Evolutionary conservation across 1,139 yeast species (phyloP).

Genomic region (Protomyces macrosporus): DNA sequence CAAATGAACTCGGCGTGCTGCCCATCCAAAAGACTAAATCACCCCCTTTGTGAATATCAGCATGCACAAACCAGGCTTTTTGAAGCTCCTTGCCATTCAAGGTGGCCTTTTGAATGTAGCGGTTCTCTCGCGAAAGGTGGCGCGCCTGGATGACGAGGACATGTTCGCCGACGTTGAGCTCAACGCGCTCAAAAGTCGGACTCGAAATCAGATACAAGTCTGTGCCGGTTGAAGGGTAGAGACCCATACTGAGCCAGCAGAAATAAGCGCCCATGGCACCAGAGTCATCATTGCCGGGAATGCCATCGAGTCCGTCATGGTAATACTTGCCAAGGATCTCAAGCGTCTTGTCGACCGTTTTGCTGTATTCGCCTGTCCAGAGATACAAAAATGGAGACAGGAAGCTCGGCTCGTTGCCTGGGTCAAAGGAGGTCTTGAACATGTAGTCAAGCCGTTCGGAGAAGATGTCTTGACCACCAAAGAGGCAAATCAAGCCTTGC

Average conservation of each 20-base stretch:
- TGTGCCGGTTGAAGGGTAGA: slow-evolving; percentile 18
- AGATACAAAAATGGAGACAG: slow-evolving; percentile 22
- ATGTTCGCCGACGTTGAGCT: background rate
- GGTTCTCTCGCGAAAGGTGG: background rate
- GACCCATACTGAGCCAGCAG: slow-evolving; percentile 20
- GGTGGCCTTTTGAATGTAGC: slow-evolving; percentile 4
- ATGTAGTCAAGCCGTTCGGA: slow-evolving; percentile 13
- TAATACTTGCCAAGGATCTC: slow-evolving; percentile 6
- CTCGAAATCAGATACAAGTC: slow-evolving; percentile 10
- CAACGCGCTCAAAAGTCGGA: slow-evolving; percentile 4
- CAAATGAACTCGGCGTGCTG: slow-evolving; percentile 4
- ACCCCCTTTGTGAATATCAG: slow-evolving; percentile 10
- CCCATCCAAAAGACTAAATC: slow-evolving; percentile 9
- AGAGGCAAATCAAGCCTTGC: slow-evolving; percentile 20
- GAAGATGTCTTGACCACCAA: slow-evolving; percentile 4
- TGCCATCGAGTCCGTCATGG: slow-evolving; percentile 10
- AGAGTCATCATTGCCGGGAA: slow-evolving; percentile 23
- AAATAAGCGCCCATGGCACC: slow-evolving; percentile 24
- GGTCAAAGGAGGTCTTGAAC: slow-evolving; percentile 18
- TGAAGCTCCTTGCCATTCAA: slow-evolving; percentile 3
- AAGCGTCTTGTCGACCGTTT: slow-evolving; percentile 12
- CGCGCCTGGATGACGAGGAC: background rate
- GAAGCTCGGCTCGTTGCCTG: slow-evolving; percentile 25
- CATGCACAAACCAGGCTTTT: slow-evolving; percentile 16
- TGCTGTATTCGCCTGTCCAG: slow-evolving; percentile 15